Evolutionary conservation across 2,329 filamentous ascomycete genomes (phyloP).

Genomic region (Diaporthe helianthi): DNA sequence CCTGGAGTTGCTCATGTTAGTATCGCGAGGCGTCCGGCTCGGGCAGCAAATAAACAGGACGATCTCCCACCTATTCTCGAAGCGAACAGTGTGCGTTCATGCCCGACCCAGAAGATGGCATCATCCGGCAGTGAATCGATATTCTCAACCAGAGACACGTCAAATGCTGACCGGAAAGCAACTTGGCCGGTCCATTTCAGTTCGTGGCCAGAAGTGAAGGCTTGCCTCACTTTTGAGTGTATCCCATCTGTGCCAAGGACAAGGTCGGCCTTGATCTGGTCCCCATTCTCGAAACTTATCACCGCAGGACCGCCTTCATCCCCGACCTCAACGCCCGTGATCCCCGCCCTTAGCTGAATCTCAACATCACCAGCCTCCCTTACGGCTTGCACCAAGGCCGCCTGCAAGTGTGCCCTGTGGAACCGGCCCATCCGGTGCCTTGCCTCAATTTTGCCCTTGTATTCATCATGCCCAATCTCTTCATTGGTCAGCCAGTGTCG

Average conservation of each 20-base stretch:
- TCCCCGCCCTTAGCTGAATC: slow-evolving; percentile 40
- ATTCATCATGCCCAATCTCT: slow-evolving; percentile 43
- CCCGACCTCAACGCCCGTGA: slow-evolving; percentile 32
- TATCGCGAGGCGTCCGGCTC: not conserved
- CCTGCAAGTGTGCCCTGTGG: slow-evolving; percentile 46
- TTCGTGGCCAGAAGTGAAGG: slow-evolving; percentile 35
- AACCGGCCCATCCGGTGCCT: slow-evolving; percentile 46
- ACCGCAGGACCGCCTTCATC: slow-evolving; percentile 32
- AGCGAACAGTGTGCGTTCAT: slow-evolving; percentile 16
- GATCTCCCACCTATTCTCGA: slow-evolving; percentile 1
- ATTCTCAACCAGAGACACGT: slow-evolving; percentile 41
- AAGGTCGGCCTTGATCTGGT: not conserved
- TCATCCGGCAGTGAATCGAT: slow-evolving; percentile 45
- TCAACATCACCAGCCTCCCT: slow-evolving; percentile 41
- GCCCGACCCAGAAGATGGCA: slow-evolving; percentile 44
- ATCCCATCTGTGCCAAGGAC: slow-evolving; percentile 20
- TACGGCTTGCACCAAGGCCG: slow-evolving; percentile 44
- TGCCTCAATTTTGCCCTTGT: slow-evolving; percentile 41
- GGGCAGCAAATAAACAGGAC: not conserved
- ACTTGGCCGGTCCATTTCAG: slow-evolving; percentile 47
- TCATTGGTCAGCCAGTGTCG: slow-evolving; percentile 48
- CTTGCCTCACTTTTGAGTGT: slow-evolving; percentile 12
- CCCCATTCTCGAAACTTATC: slow-evolving; percentile 4
- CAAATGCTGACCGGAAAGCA: slow-evolving; percentile 47
- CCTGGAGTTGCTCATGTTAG: slow-evolving; percentile 30